Evolutionary conservation across 2,329 filamentous ascomycete genomes (phyloP), one percentile per base, ranked within the genome.

Genomic region (Passalora sequoiae): DNA sequence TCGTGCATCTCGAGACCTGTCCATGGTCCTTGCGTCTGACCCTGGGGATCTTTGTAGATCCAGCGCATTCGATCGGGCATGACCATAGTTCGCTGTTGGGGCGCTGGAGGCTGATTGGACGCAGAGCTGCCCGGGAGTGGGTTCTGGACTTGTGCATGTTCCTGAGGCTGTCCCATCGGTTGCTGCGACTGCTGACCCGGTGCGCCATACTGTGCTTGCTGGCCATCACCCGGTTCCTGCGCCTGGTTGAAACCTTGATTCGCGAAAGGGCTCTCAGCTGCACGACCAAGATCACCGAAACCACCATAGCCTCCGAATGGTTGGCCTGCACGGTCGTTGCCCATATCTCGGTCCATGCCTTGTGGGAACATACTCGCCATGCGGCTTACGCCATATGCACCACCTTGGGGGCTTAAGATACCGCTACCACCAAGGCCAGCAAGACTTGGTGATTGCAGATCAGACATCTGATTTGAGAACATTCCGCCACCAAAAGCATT

Each of bases 31-130:
- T 98, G 92, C 4, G 88, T 83, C 50, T 87, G 84, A 16, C 89
- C 89, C 62, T 94, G 87, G 4, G 92, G 92, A 62, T 98, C 92
- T 40, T 94, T 82, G 63, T 98, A 98, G 13, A 96, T 91, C 92
- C 92, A 98, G 58, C 91, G 78, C 89, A 98, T 98, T 10, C 94
- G 78, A 65, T 98, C 92, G 2, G 92, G 92, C 92, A 98, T 97
- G 4, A 98, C 91, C 89, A 98, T 97, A 32, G 85, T 89, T 12
- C 88, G 83, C 51, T 84, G 80, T 59, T 86, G 83, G 20, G 78
- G 70, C 36, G 78, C 69, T 20, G 82, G 81, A 37, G 87, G 77
- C 52, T 89, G 83, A 37, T 77, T 78, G 4, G 81, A 72, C n/a
- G 79, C 74, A 10, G 79, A 69, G 50, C 68, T 73, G 42, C 63